Evolutionary conservation across 2,329 filamentous ascomycete species (phyloP).

Genomic region (Talaromyces atroroseus): DNA sequence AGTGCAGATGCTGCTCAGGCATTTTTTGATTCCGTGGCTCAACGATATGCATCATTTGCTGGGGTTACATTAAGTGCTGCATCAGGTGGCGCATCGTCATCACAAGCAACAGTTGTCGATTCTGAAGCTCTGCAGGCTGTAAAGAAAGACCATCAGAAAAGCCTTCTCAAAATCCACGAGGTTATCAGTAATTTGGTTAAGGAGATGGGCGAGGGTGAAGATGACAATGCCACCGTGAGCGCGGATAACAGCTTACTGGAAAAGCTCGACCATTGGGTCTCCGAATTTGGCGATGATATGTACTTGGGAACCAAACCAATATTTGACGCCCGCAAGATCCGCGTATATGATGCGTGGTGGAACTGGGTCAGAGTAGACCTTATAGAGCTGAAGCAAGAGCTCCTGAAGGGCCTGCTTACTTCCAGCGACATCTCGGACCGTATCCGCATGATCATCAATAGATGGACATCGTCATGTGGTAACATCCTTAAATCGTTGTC

Average conservation of each 20-base stretch:
- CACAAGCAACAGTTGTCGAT: conserved; percentile 71
- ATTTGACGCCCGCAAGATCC: conserved; percentile 88
- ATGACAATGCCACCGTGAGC: conserved; percentile 83
- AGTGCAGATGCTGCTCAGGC: conserved; percentile 87
- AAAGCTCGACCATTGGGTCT: conserved; percentile 89
- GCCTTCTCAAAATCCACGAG: conserved; percentile 98
- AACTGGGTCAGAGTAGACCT: conserved; percentile 98
- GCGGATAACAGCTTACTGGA: conserved; percentile 86
- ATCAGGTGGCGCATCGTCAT: conserved; percentile 60
- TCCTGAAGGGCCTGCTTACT: conserved; percentile 91
- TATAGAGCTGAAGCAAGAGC: conserved; percentile 97
- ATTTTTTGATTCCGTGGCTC: conserved; percentile 79
- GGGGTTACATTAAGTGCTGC: conserved; percentile 70
- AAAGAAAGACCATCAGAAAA: conserved; percentile 88
- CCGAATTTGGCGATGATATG: conserved; percentile 95
- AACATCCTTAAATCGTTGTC: background rate
- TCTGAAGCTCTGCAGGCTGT: conserved; percentile 92
- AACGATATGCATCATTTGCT: conserved; percentile 80
- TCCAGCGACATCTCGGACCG: conserved; percentile 94
- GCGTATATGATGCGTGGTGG: conserved; percentile 97
- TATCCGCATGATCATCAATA: conserved; percentile 94
- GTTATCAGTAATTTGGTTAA: conserved; percentile 92
- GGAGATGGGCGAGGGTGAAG: conserved; percentile 62
- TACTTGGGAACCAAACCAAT: conserved; percentile 88
- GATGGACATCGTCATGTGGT: conserved; percentile 41